These are phyloP conservation scores for Dittrichia graveolens DNA, from an alignment of 129 eudicot species.

Conservation along the genomic window DNA sequence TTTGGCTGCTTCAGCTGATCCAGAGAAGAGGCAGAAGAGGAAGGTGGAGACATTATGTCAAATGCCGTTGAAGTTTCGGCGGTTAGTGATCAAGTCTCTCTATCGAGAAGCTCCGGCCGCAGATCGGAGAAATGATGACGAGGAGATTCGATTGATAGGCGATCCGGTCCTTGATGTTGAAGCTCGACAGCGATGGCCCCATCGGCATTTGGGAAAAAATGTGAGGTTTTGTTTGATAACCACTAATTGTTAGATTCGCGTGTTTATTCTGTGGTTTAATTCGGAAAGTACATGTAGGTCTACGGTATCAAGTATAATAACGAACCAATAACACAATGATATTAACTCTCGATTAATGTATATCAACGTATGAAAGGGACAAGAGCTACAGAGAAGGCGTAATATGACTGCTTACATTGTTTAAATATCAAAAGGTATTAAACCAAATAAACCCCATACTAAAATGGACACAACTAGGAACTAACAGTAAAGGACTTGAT, in stretches of 20 bases:
- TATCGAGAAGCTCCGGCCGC: conserved; percentile 5
- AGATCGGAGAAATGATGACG: conserved; percentile 31
- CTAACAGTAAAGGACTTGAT: too few relatives aligned
- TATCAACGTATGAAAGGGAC: too few relatives aligned
- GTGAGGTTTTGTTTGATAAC: conserved; percentile 1
- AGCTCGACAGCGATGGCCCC: conserved; percentile 66
- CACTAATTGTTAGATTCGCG: not conserved
- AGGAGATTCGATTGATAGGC: conserved; percentile 37
- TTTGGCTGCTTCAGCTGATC: not conserved
- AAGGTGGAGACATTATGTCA: not conserved
- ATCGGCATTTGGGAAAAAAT: conserved; percentile 36
- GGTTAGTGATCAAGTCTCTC: not conserved
- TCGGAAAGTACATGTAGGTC: too few relatives aligned
- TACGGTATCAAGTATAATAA: too few relatives aligned
- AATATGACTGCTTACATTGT: too few relatives aligned
- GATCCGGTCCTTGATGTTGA: conserved; percentile 48
- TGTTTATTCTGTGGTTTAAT: not conserved
- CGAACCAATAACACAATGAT: too few relatives aligned
- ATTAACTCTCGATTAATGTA: too few relatives aligned
- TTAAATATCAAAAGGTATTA: too few relatives aligned
- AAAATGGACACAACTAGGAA: too few relatives aligned
- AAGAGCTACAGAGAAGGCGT: too few relatives aligned
- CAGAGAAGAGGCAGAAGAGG: conserved; percentile 25
- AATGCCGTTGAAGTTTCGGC: conserved; percentile 3
- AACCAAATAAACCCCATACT: too few relatives aligned